Evolutionary conservation across 345 rosid species (phyloP), one percentile per base, ranked within the genome.

Genomic region (Hibiscus syriacus): DNA sequence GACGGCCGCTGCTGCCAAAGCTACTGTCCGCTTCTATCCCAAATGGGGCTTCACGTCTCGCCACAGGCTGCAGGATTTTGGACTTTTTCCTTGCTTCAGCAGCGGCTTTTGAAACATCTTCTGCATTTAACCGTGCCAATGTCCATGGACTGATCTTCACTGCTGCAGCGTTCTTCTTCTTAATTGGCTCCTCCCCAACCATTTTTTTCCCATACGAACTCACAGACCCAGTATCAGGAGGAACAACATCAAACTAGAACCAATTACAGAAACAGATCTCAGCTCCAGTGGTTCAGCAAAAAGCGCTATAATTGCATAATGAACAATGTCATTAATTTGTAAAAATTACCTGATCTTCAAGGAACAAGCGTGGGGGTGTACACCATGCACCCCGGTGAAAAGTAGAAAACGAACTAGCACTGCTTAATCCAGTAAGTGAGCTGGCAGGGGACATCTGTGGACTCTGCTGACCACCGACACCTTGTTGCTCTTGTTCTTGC

Each of bases 301-400:
- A 25, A 25, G n/a, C n/a, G n/a, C n/a, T n/a, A n/a, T n/a, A n/a
- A n/a, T n/a, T n/a, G n/a, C n/a, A 1, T 41, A 23, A 9, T 4
- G 10, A 32, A 17, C 53, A n/a, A n/a, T 29, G n/a, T 10, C 5
- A 41, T 17, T 4, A 17, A 1, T 48, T 48, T 0, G 11, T 17
- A n/a, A 48, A 12, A 55, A 23, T 63, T 76, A 94, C 99, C 95
- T 91, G 99, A 80, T 94, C 99, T 80, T 94, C 99, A 11, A 94
- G 87, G 80, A 94, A 91, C 58, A 89, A 75, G 17, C 92, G 88
- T 0, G 99, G 99, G 2, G 99, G 99, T 43, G 99, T 94, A 77
- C 99, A 94, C 99, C 99, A 91, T 22, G 97, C 96, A 55, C 92
- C 96, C 13, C 97, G 82, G 57, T 87, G 96, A 81, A 91, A 89